Base-by-base conservation (phyloP, 768 basidiomycete genomes). In the Termitomyces sp. region DNA sequence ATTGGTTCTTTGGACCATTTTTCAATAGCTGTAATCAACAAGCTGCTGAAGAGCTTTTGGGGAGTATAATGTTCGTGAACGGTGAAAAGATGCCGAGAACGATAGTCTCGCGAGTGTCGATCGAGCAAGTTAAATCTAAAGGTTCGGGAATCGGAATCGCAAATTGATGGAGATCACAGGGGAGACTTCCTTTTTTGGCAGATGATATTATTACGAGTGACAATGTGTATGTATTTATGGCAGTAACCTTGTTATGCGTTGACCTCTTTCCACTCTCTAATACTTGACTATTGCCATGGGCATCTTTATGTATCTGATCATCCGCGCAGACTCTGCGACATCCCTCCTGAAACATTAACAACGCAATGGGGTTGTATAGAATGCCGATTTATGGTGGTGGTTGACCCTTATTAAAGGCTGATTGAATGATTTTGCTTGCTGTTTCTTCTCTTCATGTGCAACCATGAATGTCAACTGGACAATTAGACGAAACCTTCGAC, bases 1-100 rank as follows among this genome's bases (percentile, higher is more conserved):
- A 7, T 59, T 59, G 42, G 57, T 63, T 20, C 57, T 63, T 31
- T 63, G 62, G 9, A 63, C 62, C 62, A 63, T 63, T 56, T 33
- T 53, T 11, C 18, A 20, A 30, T 31, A n/a, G 31, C 39, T 27
- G 6, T 6, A 54, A 20, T 15, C 27, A 8, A 13, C 18, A 13
- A 31, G 3, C 31, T 20, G n/a, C 33, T 34, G 2, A 33, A 37
- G 24, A 16, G 3, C 11, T 20, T 42, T 41, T 41, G 49, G n/a
- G 24, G 2, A 20, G 24, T 42, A 18, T 30, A 20, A 42, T 15
- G n/a, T 13, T 18, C 39, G 39, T 20, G 13, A 30, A 54, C 6
- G n/a, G 5, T 39, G 24, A n/a, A n/a, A 52, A 9, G 24, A n/a
- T 6, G 22, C 36, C 15, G 34, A 2, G 15, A 51, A 16, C 15